Base-by-base conservation (phyloP, 2,329 filamentous ascomycete genomes). In the Paecilomyces niveus region DNA sequence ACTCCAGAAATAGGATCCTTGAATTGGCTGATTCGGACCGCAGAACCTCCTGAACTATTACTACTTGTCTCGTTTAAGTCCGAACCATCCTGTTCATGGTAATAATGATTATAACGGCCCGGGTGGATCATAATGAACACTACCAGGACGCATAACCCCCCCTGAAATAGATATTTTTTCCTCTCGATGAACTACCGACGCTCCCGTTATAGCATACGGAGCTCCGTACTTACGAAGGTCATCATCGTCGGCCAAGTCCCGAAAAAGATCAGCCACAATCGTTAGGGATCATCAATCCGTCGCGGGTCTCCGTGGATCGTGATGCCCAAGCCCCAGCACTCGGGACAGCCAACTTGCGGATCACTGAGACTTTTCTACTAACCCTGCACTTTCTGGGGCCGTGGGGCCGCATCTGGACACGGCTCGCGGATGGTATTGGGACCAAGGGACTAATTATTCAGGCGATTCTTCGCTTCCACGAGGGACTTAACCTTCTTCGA, bases 381-480 rank as follows among this genome's bases (percentile, higher is more conserved):
- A n/a, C n/a, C n/a, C n/a, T n/a, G n/a, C 15, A 13, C 18, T 21
- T 29, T 35, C 53, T 32, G 53, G 53, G 32, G 18, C 18, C 10
- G 53, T 29, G 31, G 53, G 50, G 50, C 26, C 50, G 50, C 10
- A 24, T 18, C 21, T 29, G 50, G 22, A 26, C 51, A 26, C 29
- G 51, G 29, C 51, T 26, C 15, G 22, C 29, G n/a, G 24, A 21
- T 53, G 22, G 22, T 53, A 26, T n/a, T 53, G 51, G 9, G 15
- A 26, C 22, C 21, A n/a, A 26, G 29, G 15, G 10, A 10, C 50
- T n/a, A 39, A 55, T 45, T 39, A 24, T n/a, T 32, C 29, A 9
- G 10, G 54, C 45, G 9, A 45, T 54, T 58, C 56, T 62, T 65
- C 63, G 60, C 61, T 63, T 63, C 61, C 64, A 63, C 63, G 53